Conservation (phyloP, 2,329 filamentous ascomycete species). For the Colletotrichum cuscutae region DNA sequence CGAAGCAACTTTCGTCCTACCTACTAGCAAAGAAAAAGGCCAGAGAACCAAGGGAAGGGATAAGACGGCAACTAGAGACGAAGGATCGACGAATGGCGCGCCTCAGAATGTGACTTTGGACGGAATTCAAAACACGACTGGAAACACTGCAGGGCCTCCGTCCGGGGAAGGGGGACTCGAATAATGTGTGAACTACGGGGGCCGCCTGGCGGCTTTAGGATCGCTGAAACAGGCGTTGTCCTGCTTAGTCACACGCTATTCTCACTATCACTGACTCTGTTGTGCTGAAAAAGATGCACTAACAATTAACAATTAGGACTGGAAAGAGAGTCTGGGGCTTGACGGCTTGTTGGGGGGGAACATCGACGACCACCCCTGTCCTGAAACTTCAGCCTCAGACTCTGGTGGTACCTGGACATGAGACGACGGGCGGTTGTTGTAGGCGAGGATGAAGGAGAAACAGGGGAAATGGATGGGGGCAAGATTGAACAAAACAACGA, state of each 20-base stretch:
- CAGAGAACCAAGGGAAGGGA: not conserved
- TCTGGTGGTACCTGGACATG: not conserved
- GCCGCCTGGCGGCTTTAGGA: constrained; percentile 15
- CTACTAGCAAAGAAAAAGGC: not conserved
- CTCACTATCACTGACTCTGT: too few relatives aligned
- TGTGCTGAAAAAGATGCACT: too few relatives aligned
- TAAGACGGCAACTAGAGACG: constrained; percentile 28
- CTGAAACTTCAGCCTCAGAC: constrained; percentile 32
- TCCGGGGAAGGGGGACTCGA: not conserved
- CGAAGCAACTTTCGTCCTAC: not conserved
- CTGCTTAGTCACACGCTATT: too few relatives aligned
- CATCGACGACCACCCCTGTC: constrained; percentile 36
- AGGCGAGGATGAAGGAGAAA: not conserved
- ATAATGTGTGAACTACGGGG: not conserved
- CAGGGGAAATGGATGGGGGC: not conserved
- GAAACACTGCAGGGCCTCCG: constrained; percentile 22
- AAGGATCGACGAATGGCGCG: constrained; percentile 21
- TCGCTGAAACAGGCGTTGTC: constrained; percentile 17
- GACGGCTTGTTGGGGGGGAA: not conserved
- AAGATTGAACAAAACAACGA: constrained; percentile 11
- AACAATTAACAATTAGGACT: not conserved
- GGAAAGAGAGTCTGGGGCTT: not conserved
- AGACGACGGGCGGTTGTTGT: not conserved
- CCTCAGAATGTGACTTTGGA: constrained; percentile 2
- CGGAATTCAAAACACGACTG: constrained; percentile 28